Evolutionary conservation across 1,284 basidiomycete genomes (phyloP).

Genomic region (Meripilus lineatus): DNA sequence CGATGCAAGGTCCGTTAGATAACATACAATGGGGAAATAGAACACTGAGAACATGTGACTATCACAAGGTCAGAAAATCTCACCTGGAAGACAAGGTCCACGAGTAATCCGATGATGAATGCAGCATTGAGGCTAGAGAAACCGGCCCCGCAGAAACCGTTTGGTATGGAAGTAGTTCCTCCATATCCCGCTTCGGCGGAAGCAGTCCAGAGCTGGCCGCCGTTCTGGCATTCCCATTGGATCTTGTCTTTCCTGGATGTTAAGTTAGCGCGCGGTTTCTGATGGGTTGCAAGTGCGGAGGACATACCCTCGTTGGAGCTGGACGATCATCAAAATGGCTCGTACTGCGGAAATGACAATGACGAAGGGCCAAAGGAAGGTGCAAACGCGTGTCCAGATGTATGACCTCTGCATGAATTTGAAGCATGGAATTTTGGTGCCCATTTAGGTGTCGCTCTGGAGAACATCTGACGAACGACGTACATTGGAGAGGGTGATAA

Average conservation of each 20-base stretch:
- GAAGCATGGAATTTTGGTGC: constrained; percentile 2
- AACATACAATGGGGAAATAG: not conserved
- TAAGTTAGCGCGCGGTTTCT: constrained; percentile 12
- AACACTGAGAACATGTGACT: not conserved
- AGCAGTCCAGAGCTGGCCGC: constrained; percentile 64
- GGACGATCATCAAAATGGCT: constrained; percentile 70
- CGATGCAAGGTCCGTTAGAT: no score
- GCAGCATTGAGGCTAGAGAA: constrained; percentile 62
- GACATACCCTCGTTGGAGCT: constrained; percentile 62
- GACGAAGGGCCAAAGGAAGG: constrained; percentile 71
- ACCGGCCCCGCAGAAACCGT: constrained; percentile 58
- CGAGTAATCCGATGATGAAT: constrained; percentile 62
- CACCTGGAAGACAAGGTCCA: constrained; percentile 70
- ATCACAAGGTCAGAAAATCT: constrained; percentile 19
- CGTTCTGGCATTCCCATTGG: constrained; percentile 72
- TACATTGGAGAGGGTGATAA: constrained; percentile 67
- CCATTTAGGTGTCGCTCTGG: not conserved
- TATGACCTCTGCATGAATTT: constrained; percentile 54
- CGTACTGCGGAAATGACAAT: constrained; percentile 64
- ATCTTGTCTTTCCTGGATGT: constrained; percentile 59
- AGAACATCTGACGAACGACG: constrained; percentile 18
- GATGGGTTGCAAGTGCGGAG: constrained; percentile 10
- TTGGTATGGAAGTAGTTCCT: constrained; percentile 45
- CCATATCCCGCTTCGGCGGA: constrained; percentile 39
- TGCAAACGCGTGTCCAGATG: constrained; percentile 64